A percentile compares a stretch with the other conserved stretches of the same genome.
These are phyloP conservation scores for Lasiosphaeriaceae sp. DNA, from an alignment of 495 filamentous ascomycete genomes.

Conservation along the genomic window DNA sequence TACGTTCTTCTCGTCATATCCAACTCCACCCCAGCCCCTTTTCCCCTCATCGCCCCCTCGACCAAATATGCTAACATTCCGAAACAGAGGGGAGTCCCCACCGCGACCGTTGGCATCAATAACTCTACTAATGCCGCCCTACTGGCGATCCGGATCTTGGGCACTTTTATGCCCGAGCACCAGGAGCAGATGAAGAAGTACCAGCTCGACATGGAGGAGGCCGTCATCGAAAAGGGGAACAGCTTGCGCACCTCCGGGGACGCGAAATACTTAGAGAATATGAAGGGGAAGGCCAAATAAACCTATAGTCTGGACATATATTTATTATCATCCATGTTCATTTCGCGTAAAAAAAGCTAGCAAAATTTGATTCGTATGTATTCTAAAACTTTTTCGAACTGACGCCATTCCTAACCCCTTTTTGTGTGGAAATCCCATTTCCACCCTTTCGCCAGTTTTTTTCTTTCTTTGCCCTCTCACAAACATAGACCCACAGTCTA, in stretches of 20 bases:
- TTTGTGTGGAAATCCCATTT: not conserved
- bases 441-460: not conserved
- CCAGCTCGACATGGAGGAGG: conserved; percentile 58
- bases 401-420: not conserved
- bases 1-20: conserved; percentile 21
- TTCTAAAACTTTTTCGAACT: not conserved
- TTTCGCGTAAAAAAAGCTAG: no score
- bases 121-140: conserved; percentile 92
- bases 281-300: conserved; percentile 11
- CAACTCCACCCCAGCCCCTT: not conserved
- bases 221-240: conserved; percentile 61
- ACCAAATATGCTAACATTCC: not conserved
- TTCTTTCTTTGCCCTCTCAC: no score
- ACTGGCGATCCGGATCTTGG: conserved; percentile 80
- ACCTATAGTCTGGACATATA: not conserved
- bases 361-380: no score
- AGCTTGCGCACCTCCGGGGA: conserved; percentile 65
- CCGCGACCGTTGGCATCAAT: conserved; percentile 88
- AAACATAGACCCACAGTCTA: no score
- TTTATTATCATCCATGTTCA: not conserved
- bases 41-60: not conserved
- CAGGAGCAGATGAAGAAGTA: conserved; percentile 64
- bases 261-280: conserved; percentile 56
- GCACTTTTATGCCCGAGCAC: conserved; percentile 56
- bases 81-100: conserved; percentile 62